Evolutionary conservation across 495 filamentous ascomycete genomes (phyloP).

Genomic region (Tuber melanosporum): DNA sequence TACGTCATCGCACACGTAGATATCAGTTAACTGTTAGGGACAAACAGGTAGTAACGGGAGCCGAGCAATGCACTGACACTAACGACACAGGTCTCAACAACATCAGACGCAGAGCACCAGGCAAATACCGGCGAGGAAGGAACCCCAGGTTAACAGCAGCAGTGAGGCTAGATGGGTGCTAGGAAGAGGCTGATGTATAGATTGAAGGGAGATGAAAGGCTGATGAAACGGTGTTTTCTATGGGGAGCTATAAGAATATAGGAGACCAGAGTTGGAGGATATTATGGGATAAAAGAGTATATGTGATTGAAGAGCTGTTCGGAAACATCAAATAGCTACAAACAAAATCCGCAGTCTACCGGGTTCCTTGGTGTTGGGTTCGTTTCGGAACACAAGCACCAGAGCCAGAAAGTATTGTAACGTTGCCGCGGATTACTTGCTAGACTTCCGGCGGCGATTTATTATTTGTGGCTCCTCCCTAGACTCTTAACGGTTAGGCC

Average conservation of each 20-base stretch:
- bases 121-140: neutral
- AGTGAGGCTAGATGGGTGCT: neutral
- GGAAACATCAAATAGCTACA: neutral
- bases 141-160: neutral
- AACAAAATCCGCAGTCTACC: neutral
- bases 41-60: neutral
- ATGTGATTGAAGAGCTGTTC: neutral
- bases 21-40: neutral
- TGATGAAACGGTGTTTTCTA: neutral
- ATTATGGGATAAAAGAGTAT: neutral
- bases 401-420: neutral
- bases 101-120: conserved; percentile 10
- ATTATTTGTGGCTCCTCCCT: neutral
- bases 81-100: conserved; percentile 32
- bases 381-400: neutral
- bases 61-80: conserved; percentile 19
- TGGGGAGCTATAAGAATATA: neutral
- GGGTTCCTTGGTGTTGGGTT: neutral
- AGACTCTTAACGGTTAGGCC: neutral
- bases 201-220: conserved; percentile 3
- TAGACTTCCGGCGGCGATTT: neutral
- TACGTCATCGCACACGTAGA: neutral
- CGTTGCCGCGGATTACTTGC: conserved; percentile 2
- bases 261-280: conserved; percentile 13
- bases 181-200: neutral